These are phyloP conservation scores for Phaeosphaeriaceae sp. DNA, from an alignment of 2,329 filamentous ascomycete species.

Conservation along the genomic window DNA sequence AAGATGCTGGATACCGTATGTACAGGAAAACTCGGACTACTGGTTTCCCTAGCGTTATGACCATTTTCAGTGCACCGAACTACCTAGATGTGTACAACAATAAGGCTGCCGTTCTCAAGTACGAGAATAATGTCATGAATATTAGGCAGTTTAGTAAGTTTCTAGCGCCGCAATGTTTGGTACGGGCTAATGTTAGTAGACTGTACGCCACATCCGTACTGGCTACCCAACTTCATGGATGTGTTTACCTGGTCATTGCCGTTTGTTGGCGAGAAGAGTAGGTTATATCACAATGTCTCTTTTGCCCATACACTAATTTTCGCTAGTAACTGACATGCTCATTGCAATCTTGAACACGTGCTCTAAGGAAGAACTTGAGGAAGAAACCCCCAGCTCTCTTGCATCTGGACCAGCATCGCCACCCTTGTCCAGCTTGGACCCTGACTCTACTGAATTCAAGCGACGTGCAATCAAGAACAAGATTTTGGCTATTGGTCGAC, in stretches of 20 bases:
- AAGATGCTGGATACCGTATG: slow-evolving; percentile 98
- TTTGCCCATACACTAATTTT: slow-evolving; percentile 21
- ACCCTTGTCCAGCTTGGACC: slow-evolving; percentile 69
- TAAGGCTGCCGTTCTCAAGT: slow-evolving; percentile 98
- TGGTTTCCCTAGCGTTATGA: slow-evolving; percentile 99
- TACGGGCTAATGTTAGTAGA: slow-evolving; percentile 52
- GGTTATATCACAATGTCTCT: slow-evolving; percentile 6
- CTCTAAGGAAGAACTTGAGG: slow-evolving; percentile 95
- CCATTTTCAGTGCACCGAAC: slow-evolving; percentile 98
- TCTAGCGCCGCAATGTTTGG: background rate
- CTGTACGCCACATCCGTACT: slow-evolving; percentile 98
- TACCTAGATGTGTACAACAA: slow-evolving; percentile 99
- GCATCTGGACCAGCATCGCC: slow-evolving; percentile 77
- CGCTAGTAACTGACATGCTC: slow-evolving; percentile 87
- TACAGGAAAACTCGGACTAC: slow-evolving; percentile 98
- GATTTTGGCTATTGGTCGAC: slow-evolving; percentile 93
- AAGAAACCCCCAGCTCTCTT: slow-evolving; percentile 79
- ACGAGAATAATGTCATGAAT: slow-evolving; percentile 99
- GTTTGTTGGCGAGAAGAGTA: slow-evolving; percentile 92
- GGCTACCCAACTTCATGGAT: slow-evolving; percentile 99
- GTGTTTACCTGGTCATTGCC: slow-evolving; percentile 99
- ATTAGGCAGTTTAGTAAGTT: slow-evolving; percentile 85
- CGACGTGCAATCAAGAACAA: slow-evolving; percentile 99
- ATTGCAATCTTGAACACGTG: slow-evolving; percentile 98
- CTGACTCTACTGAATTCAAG: slow-evolving; percentile 91